These are phyloP conservation scores for Rubia peregrina DNA, from an alignment of 305 asterid genomes.

Conservation along the genomic window DNA sequence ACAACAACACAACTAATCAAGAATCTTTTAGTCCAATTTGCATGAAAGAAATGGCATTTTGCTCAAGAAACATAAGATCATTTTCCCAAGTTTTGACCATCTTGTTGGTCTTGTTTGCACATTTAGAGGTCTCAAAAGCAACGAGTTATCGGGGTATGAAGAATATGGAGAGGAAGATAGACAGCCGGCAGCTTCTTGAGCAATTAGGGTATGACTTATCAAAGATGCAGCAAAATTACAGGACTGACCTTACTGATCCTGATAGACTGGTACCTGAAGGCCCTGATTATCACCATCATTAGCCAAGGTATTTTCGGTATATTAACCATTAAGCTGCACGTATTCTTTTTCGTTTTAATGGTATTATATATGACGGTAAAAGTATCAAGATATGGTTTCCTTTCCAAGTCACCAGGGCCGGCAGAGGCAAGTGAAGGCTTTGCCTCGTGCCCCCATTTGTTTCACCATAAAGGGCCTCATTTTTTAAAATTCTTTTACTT, in stretches of 20 bases:
- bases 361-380: too few relatives aligned
- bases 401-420: too few relatives aligned
- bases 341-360: too few relatives aligned
- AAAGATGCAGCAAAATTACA: slow-evolving; percentile 16
- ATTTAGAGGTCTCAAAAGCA: slow-evolving; percentile 6
- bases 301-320: slow-evolving; percentile 7
- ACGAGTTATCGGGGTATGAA: slow-evolving; percentile 18
- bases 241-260: slow-evolving; percentile 22
- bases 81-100: slow-evolving; percentile 10
- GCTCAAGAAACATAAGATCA: neutral
- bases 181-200: slow-evolving; percentile 23
- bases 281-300: slow-evolving; percentile 47
- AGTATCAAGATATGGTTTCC: too few relatives aligned
- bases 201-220: slow-evolving; percentile 17
- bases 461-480: too few relatives aligned
- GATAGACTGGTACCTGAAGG: slow-evolving; percentile 45
- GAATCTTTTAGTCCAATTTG: neutral
- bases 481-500: too few relatives aligned
- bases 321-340: too few relatives aligned
- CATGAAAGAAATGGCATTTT: slow-evolving; percentile 18
- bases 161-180: slow-evolving; percentile 2
- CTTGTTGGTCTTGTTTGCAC: slow-evolving; percentile 18
- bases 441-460: too few relatives aligned
- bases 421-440: too few relatives aligned
- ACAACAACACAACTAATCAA: too few relatives aligned